Conservation (phyloP, 2,329 filamentous ascomycete genomes). For the Penicillium sp. region DNA sequence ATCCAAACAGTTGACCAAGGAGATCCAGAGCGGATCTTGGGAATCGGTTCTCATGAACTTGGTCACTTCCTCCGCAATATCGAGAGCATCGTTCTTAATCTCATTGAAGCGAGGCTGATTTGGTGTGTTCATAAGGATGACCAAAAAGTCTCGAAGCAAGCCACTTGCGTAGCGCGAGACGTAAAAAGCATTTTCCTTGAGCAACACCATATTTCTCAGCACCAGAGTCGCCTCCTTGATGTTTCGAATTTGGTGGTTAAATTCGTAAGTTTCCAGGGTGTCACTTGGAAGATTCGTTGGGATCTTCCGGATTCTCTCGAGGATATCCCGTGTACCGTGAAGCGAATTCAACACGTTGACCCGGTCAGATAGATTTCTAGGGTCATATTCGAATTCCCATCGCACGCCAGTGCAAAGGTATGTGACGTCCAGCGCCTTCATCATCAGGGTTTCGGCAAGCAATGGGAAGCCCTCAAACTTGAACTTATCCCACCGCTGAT, state of each 20-base stretch:
- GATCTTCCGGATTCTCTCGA: constrained; percentile 68
- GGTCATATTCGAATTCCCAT: constrained; percentile 75
- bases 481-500: constrained; percentile 91
- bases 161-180: constrained; percentile 65
- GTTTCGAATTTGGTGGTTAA: constrained; percentile 68
- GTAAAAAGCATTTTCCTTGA: constrained; percentile 82
- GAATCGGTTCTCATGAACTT: constrained; percentile 71
- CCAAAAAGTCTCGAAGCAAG: constrained; percentile 75
- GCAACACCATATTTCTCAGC: constrained; percentile 91
- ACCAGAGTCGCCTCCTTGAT: constrained; percentile 85
- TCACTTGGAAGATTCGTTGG: constrained; percentile 60
- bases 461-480: constrained; percentile 89
- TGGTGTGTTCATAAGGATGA: constrained; percentile 77
- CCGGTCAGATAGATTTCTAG: constrained; percentile 50
- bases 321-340: constrained; percentile 66
- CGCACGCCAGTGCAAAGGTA: constrained; percentile 76
- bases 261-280: constrained; percentile 67
- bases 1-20: constrained; percentile 57
- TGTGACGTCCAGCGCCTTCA: constrained; percentile 77
- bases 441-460: constrained; percentile 81
- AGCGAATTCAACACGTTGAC: constrained; percentile 63
- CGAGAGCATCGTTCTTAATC: constrained; percentile 84
- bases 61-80: constrained; percentile 87
- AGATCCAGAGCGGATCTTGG: constrained; percentile 74
- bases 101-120: constrained; percentile 69